Conservation (phyloP, 192 early-diverging fungal genomes). For the Podila verticillata region DNA sequence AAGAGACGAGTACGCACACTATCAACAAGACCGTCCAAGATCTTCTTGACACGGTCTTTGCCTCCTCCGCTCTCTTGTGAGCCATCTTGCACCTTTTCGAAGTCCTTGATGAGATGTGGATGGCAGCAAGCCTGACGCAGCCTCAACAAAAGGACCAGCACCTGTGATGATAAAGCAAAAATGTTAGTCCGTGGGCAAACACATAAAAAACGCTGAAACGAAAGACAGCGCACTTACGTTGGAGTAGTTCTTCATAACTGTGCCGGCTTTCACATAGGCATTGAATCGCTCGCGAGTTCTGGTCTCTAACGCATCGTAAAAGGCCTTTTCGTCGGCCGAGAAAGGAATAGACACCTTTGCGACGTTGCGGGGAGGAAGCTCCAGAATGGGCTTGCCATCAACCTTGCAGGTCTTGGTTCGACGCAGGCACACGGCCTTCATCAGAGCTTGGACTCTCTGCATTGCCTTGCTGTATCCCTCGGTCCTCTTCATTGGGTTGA, state of each 20-base stretch:
- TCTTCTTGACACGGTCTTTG: conserved; percentile 13
- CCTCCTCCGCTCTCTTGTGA: background rate
- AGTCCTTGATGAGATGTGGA: conserved; percentile 56
- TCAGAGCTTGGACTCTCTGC: conserved; percentile 65
- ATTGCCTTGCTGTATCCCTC: conserved; percentile 49
- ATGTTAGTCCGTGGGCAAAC: background rate
- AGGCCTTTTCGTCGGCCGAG: conserved; percentile 61
- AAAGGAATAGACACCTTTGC: conserved; percentile 56
- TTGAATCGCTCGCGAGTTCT: conserved; percentile 54
- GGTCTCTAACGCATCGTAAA: conserved; percentile 61
- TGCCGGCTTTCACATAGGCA: conserved; percentile 55
- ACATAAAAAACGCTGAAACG: background rate
- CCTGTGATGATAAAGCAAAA: conserved; percentile 17
- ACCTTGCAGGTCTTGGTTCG: conserved; percentile 72
- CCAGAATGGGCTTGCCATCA: conserved; percentile 71
- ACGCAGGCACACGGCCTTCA: conserved; percentile 71
- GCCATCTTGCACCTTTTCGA: conserved; percentile 20
- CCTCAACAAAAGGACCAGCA: conserved; percentile 59
- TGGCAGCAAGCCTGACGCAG: conserved; percentile 65
- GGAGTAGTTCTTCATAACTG: conserved; percentile 65
- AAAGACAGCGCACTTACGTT: conserved; percentile 37
- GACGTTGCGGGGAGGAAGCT: conserved; percentile 65
- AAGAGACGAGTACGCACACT: conserved; percentile 30
- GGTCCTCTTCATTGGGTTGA: conserved; percentile 52
- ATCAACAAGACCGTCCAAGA: conserved; percentile 32